Base-by-base conservation (phyloP, 1,284 basidiomycete genomes). In the Earliella scabrosa region DNA sequence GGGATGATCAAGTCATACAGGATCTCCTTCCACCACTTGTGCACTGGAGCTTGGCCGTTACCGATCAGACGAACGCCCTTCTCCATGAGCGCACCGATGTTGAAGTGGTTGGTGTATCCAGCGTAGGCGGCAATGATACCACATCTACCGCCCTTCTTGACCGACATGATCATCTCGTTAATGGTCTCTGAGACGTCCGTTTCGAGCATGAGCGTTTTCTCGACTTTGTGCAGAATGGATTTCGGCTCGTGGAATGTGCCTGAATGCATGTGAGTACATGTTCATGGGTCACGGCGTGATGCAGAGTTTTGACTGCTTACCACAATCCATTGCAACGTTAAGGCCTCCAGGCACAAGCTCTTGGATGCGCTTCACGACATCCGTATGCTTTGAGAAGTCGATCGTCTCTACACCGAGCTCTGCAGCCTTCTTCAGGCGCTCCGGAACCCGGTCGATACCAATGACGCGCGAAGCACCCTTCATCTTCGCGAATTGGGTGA, bases 1-100 rank as follows among this genome's bases (percentile, higher is more conserved):
- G 83, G 76, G 49, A 81, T 73, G 66, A 92, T 82, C 58, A 81
- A 83, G 39, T 85, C 78, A 56, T 87, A 72, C 48, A 90, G 68
- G 51, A 91, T 82, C 65, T 89, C 83, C 51, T 89, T 74, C 88
- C 88, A 91, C 73, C 90, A 92, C 49, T 80, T 77, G 68, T 89
- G 87, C 1, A 87, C 85, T 2, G 90, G 90, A 0, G 89, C 89
- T 73, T 87, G 85, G 2, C 87, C 87, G 63, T 88, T 87, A 3
- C 87, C 87, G 63, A 89, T 87, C 50, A 89, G 75, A 60, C 86
- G 74, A 18, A 88, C 73, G 2, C 85, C 85, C 71, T 89, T 90
- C 77, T 93, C 88, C 90, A 93, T 92, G 45, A 93, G 66, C 0
- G 89, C 86, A 3, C 87, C 87, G 45, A 90, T 81, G 69, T 90